Evolutionary conservation across 352 stramenopile species (phyloP), one percentile per base, ranked within the genome.

Genomic region (Globisporangium middletonii): DNA sequence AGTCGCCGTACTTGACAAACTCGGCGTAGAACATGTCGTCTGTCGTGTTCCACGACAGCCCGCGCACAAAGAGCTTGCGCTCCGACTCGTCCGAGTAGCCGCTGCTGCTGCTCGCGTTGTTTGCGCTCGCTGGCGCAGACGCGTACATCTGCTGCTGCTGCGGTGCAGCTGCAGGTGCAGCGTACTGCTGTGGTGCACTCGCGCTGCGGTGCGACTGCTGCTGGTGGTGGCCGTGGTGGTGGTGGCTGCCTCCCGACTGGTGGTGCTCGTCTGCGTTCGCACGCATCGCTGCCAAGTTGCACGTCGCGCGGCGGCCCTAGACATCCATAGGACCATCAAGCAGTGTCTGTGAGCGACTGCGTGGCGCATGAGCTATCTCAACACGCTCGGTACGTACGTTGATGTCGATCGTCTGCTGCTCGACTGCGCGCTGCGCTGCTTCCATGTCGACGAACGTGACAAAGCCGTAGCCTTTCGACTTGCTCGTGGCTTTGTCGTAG

Each of bases 391-490:
- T 41, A 73, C 77, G 44, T 63, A 88, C 79, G 50, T 89, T 73
- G 41, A 92, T 85, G 30, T 75, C 62, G 51, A 83, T 60, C 6
- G 56, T 70, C 56, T 88, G 71, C 41, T 71, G 68, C 50, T 77
- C 55, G n/a, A 86, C 38, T 11, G 69, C 77, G 8, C 62, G 69
- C 46, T 84, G 59, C 9, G 82, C 75, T 15, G 67, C 65, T 38
- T 88, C 78, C 68, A 87, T 83, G 37, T 89, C 74, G 18, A 65
- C 55, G 58, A 89, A 92, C 11, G 73, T 89, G 53, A 92, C 68
- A 53, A 86, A 88, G 27, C 79, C 79, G 44, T 72, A 86, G 52
- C 82, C 73, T 48, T 69, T 70, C 35, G 79, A 88, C 54, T 87
- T 92, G 59, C 71, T 70, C 8, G 66, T 79, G 46, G 50, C 50